Evolutionary conservation across 495 filamentous ascomycete species (phyloP).

Genomic region (Aspergillus nanangensis): DNA sequence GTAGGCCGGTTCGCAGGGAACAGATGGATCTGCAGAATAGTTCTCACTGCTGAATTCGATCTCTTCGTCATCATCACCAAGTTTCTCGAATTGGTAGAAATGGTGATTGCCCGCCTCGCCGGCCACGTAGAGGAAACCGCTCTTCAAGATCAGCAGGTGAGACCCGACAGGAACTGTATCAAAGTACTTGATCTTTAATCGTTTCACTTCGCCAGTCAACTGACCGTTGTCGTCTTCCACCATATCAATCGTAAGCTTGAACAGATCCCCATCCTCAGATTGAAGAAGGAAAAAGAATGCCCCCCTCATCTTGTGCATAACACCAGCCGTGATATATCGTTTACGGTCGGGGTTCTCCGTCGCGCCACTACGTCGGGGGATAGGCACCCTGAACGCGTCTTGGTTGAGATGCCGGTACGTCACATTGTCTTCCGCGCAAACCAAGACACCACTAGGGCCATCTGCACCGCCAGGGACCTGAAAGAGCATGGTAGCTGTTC

Average conservation of each 20-base stretch:
- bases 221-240: slow-evolving; percentile 74
- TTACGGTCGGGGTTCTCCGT: slow-evolving; percentile 93
- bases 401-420: slow-evolving; percentile 94
- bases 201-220: slow-evolving; percentile 71
- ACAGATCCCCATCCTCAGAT: slow-evolving; percentile 92
- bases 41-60: slow-evolving; percentile 77
- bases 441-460: slow-evolving; percentile 89
- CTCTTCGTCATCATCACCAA: slow-evolving; percentile 95
- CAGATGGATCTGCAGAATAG: slow-evolving; percentile 67
- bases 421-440: slow-evolving; percentile 91
- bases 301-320: slow-evolving; percentile 96
- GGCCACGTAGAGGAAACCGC: slow-evolving; percentile 90
- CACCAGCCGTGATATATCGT: slow-evolving; percentile 77
- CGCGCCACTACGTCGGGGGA: slow-evolving; percentile 78
- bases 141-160: slow-evolving; percentile 86
- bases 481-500: slow-evolving; percentile 84
- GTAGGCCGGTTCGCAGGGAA: slow-evolving; percentile 68
- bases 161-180: slow-evolving; percentile 89
- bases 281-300: slow-evolving; percentile 98
- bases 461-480: slow-evolving; percentile 93
- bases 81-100: slow-evolving; percentile 95
- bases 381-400: slow-evolving; percentile 79
- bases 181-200: slow-evolving; percentile 94
- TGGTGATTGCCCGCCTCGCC: slow-evolving; percentile 90
- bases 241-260: slow-evolving; percentile 94